Percentiles rank a stretch among this genome's conserved stretches.
Evolutionary conservation across 257 asterid species (phyloP).

Genomic region (Echites panduratus): DNA sequence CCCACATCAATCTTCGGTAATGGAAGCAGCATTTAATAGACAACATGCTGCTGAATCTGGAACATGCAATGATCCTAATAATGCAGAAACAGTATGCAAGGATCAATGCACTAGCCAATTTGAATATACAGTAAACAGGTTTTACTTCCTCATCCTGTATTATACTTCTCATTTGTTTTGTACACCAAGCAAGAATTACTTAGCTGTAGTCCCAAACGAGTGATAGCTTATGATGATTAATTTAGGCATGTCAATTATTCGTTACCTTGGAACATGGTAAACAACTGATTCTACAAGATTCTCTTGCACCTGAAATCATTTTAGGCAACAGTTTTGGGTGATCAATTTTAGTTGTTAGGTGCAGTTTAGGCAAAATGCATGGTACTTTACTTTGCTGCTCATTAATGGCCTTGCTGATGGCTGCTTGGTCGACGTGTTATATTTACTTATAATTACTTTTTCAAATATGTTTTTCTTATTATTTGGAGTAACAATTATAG

Average conservation of each 20-base stretch:
- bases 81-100: conserved; percentile 25
- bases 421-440: neutral
- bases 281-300: neutral
- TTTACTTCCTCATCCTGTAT: neutral
- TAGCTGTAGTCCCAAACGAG: neutral
- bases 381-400: neutral
- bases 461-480: neutral
- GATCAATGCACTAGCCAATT: conserved; percentile 32
- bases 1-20: conserved; percentile 46
- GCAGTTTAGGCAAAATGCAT: neutral
- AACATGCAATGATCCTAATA: conserved; percentile 27
- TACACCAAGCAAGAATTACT: neutral
- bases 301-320: conserved; percentile 2
- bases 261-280: neutral
- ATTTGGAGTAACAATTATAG: neutral
- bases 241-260: neutral
- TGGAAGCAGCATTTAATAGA: conserved; percentile 49
- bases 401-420: neutral
- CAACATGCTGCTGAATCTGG: conserved; percentile 34
- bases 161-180: neutral
- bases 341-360: neutral
- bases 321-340: neutral
- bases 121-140: conserved; percentile 59
- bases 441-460: neutral
- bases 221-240: neutral